Conservation (phyloP, 805 yeast genomes). For the Ogataea trehalophila region DNA sequence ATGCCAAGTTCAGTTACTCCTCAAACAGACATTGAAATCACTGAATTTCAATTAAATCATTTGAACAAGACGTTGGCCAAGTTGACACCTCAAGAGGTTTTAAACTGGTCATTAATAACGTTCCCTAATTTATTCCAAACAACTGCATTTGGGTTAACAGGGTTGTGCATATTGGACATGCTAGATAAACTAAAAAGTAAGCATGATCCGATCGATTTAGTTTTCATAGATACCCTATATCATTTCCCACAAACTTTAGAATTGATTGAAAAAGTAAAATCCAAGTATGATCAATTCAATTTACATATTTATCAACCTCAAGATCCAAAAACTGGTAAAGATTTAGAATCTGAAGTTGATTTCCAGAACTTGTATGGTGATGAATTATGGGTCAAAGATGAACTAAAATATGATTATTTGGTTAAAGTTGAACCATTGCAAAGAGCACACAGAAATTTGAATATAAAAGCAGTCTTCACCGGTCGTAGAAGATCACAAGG, state of each 20-base stretch:
- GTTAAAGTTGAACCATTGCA: slow-evolving; percentile 92
- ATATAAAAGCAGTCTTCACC: slow-evolving; percentile 81
- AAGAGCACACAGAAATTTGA: slow-evolving; percentile 70
- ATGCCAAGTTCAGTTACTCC: neutral
- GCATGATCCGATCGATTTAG: slow-evolving; percentile 53
- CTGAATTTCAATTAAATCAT: slow-evolving; percentile 48
- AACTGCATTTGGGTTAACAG: slow-evolving; percentile 93
- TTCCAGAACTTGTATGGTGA: slow-evolving; percentile 70
- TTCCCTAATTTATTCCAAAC: slow-evolving; percentile 84
- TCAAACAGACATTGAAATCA: slow-evolving; percentile 10
- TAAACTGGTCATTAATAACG: slow-evolving; percentile 79
- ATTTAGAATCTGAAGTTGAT: slow-evolving; percentile 50
- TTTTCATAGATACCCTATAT: slow-evolving; percentile 85
- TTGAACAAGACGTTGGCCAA: slow-evolving; percentile 58
- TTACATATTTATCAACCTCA: slow-evolving; percentile 66
- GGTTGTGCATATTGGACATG: slow-evolving; percentile 83
- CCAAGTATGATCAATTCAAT: slow-evolving; percentile 48
- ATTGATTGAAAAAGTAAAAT: slow-evolving; percentile 54
- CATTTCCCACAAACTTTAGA: slow-evolving; percentile 93
- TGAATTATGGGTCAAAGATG: slow-evolving; percentile 78
- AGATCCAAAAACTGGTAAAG: slow-evolving; percentile 21
- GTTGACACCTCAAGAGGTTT: slow-evolving; percentile 62
- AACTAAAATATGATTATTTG: slow-evolving; percentile 72
- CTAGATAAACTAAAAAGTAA: slow-evolving; percentile 44
- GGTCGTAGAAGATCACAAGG: slow-evolving; percentile 92